Evolutionary conservation across 192 early-diverging fungal genomes (phyloP), one percentile per base, ranked within the genome.

Genomic region (Chytriomyces hyalinus): DNA sequence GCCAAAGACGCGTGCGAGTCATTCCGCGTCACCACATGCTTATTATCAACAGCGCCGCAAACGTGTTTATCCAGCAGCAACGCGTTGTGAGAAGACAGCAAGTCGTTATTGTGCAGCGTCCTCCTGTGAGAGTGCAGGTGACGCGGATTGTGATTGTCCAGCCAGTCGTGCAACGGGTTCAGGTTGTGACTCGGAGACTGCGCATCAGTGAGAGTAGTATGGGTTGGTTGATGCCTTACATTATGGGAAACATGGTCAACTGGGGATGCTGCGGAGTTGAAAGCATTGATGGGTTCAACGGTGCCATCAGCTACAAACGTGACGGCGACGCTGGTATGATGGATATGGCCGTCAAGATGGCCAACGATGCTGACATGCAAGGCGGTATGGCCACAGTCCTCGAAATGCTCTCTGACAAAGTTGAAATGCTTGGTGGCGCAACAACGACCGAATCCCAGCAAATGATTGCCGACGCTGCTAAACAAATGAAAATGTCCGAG

Each of bases 51-150:
- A 57, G 15, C 53, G 20, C 20, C 5, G 20, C 15, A 13, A 57
- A 57, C 53, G 53, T 57, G 15, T 57, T 57, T 57, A 20, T 57
- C 53, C 53, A 57, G 53, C 53, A 57, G 53, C 53, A 57, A 20
- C 36, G 36, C 36, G 36, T 36, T 36, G 36, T 36, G 36, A 36
- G 36, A 4, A 36, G 36, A 36, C 53, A 57, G 53, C 53, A 57
- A 20, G 20, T 57, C 4, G 53, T 57, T 0, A 20, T 57, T 20
- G 53, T 13, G 15, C 53, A 57, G 20, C 53, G 53, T 4, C 53
- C 53, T 20, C 53, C 53, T 57, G 53, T 57, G 15, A 36, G 36
- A 36, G 53, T 57, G 53, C 15, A n/a, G 13, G 53, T 57, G 53
- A 13, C 13, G 53, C 53, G 53, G 15, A 57, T 57, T 5, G 53